Evolutionary conservation across 73 alveolate species (phyloP).

Genomic region (Paramecium sonneborni): DNA sequence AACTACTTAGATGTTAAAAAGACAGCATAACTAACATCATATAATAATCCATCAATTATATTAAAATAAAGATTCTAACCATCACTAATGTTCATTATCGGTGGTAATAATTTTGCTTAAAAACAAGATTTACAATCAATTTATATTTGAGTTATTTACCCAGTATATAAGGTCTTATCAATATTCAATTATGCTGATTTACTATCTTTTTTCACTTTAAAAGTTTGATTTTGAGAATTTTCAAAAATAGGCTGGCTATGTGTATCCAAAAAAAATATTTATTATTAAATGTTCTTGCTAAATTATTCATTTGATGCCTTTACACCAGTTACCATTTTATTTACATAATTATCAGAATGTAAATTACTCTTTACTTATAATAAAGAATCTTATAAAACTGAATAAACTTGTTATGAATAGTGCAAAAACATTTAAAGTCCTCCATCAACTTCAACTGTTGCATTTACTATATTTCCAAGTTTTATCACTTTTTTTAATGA

Average conservation of each 20-base stretch:
- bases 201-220: neutral
- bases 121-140: neutral
- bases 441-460: neutral
- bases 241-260: neutral
- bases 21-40: neutral
- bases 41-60: neutral
- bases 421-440: constrained; percentile 4
- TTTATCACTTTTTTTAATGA: neutral
- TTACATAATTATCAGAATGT: neutral
- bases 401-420: neutral
- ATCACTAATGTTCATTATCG: neutral
- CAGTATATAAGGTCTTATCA: neutral
- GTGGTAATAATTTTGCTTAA: neutral
- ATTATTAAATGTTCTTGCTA: neutral
- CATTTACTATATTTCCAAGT: neutral
- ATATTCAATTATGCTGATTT: neutral
- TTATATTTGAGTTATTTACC: neutral
- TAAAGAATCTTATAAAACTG: neutral
- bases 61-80: neutral
- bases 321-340: neutral
- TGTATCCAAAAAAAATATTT: neutral
- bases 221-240: neutral
- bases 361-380: neutral
- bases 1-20: neutral
- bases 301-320: neutral